Evolutionary conservation across 164 flowering plant species (phyloP).

Genomic region (Nymphaea thermarum): DNA sequence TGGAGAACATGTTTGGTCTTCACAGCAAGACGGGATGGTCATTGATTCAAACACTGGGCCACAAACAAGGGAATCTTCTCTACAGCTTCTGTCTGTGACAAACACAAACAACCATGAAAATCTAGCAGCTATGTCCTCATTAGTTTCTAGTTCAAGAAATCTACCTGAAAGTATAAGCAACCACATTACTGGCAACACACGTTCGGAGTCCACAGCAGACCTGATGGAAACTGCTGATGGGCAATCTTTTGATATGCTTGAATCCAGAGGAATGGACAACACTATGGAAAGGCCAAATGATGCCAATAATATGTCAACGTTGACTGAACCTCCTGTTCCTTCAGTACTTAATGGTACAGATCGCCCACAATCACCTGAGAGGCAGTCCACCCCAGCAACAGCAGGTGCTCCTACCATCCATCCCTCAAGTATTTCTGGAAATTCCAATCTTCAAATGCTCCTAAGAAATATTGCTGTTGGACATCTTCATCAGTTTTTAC

Average conservation of each 20-base stretch:
- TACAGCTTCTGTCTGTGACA: slow-evolving; percentile 40
- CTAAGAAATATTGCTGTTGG: slow-evolving; percentile 20
- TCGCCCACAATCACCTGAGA: slow-evolving; percentile 3
- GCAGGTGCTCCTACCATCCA: slow-evolving; percentile 13
- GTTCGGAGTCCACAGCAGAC: slow-evolving; percentile 32
- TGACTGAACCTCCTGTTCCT: background rate
- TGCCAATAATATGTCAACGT: slow-evolving; percentile 3
- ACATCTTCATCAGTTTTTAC: slow-evolving; percentile 34
- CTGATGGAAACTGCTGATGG: slow-evolving; percentile 32
- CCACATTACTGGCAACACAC: slow-evolving; percentile 27
- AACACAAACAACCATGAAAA: slow-evolving; percentile 7
- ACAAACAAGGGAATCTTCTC: slow-evolving; percentile 35
- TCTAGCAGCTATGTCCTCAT: slow-evolving; percentile 33
- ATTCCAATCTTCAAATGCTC: slow-evolving; percentile 20
- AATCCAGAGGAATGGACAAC: slow-evolving; percentile 7
- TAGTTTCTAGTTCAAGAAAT: slow-evolving; percentile 41
- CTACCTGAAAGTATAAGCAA: slow-evolving; percentile 22
- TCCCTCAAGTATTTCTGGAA: slow-evolving; percentile 13
- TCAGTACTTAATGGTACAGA: background rate
- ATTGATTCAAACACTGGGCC: slow-evolving; percentile 22
- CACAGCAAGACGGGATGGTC: slow-evolving; percentile 24
- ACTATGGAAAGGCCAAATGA: slow-evolving; percentile 8
- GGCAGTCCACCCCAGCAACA: slow-evolving; percentile 7
- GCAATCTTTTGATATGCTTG: slow-evolving; percentile 25
- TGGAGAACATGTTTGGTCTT: slow-evolving; percentile 32